Evolutionary conservation across 129 eudicot species (phyloP).

Genomic region (carrot (Daucus carota)): DH1_v3.0 NC_030386.2:30574001-30574500

Average conservation of each 20-base stretch:
- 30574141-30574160: conserved; percentile 6
- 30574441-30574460: conserved; percentile 69
- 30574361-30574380: conserved; percentile 90
- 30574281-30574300: conserved; percentile 79
- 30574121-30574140: conserved; percentile 39
- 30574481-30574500: conserved; percentile 89
- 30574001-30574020: neutral
- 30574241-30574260: conserved; percentile 57
- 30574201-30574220: conserved; percentile 25
- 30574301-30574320: conserved; percentile 87
- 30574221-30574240: conserved; percentile 33
- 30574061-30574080: conserved; percentile 26
- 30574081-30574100: conserved; percentile 33
- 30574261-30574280: conserved; percentile 70
- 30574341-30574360: conserved; percentile 86
- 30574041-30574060: neutral
- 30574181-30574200: neutral
- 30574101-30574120: conserved; percentile 21
- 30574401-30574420: conserved; percentile 74
- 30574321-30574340: conserved; percentile 95
- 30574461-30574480: conserved; percentile 83
- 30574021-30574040: neutral
- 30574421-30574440: conserved; percentile 80
- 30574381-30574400: conserved; percentile 53
- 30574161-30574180: conserved; percentile 1